Percentiles rank a stretch among this genome's conserved stretches.
Conservation (phyloP, 1,284 basidiomycete species). For the Austropuccinia psidii region DNA sequence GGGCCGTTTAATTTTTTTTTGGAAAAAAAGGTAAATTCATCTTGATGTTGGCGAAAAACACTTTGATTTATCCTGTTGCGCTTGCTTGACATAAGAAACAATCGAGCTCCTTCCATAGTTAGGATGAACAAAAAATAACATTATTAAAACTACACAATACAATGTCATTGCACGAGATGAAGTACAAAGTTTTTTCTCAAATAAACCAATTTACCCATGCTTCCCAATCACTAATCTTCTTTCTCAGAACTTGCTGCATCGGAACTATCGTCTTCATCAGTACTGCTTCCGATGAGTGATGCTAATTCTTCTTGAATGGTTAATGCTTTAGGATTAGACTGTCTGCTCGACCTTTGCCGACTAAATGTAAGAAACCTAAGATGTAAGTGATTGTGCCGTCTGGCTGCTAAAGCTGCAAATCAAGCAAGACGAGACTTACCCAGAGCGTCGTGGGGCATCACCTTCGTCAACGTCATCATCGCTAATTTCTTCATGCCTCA, state of each 20-base stretch:
- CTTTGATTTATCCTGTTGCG: too few species aligned
- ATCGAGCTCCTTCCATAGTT: too few species aligned
- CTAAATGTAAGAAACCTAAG: not conserved
- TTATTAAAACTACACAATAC: too few species aligned
- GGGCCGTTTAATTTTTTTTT: too few species aligned
- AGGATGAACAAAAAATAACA: too few species aligned
- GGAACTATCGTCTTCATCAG: conserved; percentile 20
- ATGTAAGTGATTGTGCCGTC: not conserved
- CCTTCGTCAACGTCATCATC: not conserved
- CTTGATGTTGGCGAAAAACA: too few species aligned
- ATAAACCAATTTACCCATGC: too few species aligned
- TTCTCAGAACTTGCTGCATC: conserved; percentile 17
- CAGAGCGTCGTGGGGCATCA: conserved; percentile 17
- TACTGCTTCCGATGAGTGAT: conserved; percentile 25
- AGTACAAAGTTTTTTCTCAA: too few species aligned
- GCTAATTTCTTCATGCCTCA: conserved; percentile 15
- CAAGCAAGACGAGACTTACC: not conserved
- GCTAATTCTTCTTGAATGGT: conserved; percentile 16
- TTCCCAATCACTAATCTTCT: not conserved
- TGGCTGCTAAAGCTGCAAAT: not conserved
- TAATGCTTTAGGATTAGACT: not conserved
- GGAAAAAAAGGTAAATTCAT: too few species aligned
- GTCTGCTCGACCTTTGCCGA: conserved; percentile 14
- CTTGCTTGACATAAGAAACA: too few species aligned
- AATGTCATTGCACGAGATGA: too few species aligned